Evolutionary conservation across 2,329 filamentous ascomycete genomes (phyloP), one percentile per base, ranked within the genome.

Genomic region (Talaromyces sp.): DNA sequence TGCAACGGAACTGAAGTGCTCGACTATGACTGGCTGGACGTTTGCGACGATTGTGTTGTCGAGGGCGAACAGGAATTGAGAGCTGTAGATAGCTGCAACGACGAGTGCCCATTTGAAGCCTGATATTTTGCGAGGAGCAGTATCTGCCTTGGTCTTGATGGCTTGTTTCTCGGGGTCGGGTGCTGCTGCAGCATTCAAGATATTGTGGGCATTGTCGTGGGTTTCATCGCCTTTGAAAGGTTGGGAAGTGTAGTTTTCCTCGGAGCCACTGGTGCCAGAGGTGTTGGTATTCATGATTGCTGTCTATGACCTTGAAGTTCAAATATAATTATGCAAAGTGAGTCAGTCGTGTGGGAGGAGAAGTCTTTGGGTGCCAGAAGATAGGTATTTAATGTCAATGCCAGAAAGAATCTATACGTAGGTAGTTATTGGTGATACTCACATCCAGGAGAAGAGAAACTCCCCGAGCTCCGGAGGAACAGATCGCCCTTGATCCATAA

Each of bases 31-130:
- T 2, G 78, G 77, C 62, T 83, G 79, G 5, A 80, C 77, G 66
- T 81, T 81, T 3, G 83, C 76, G 50, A 81, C 73, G 5, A 84
- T 82, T 2, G 83, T 84, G 0, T 83, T 84, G 2, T 75, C 73
- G 8, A 74, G 66, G n/a, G 68, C 68, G 58, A 63, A 73, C 27
- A 72, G 67, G 35, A 63, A 63, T 15, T 54, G 47, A 19, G 61
- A 54, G 6, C 35, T 43, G 61, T 43, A 45, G 22, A 63, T 54
- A 11, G 47, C 35, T 15, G 27, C 39, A 10, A 63, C 49, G 22
- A 63, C 61, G 35, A 63, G 19, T 22, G n/a, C 19, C 61, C 61
- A 63, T 31, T 25, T 25, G 13, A 49, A 25, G 37, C 61, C 61
- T 22, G 22, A 31, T 4, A 63, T 56, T 19, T 41, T 9, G 8